phyloP scores from a whole-genome alignment of 495 filamentous ascomycete genomes.

The Xylaria intraflava region DNA sequence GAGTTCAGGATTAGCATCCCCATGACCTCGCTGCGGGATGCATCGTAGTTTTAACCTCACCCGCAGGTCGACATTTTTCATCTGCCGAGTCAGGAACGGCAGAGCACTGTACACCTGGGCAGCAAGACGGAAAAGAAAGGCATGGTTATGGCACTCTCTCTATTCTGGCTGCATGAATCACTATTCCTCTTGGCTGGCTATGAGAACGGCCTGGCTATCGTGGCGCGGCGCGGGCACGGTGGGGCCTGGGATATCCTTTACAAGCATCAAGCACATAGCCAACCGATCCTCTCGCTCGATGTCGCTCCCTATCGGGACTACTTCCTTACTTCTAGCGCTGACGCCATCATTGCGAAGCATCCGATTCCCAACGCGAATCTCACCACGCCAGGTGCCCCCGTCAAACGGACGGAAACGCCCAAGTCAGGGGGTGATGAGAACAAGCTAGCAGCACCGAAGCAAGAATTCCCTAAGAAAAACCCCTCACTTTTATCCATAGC shows the following conservation, averaged over 20 bases:
- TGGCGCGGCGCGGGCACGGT: constrained; percentile 34
- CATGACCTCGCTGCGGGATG: not conserved
- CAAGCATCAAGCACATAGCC: constrained; percentile 59
- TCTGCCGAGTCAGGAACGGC: constrained; percentile 63
- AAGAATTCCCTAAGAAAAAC: not conserved
- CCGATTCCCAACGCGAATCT: constrained; percentile 38
- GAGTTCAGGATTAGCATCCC: constrained; percentile 17
- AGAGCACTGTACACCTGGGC: constrained; percentile 56
- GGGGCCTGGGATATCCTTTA: constrained; percentile 59
- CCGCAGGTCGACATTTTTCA: constrained; percentile 75
- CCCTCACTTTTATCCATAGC: constrained; percentile 26
- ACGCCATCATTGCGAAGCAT: constrained; percentile 47
- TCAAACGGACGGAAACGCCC: not conserved
- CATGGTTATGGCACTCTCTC: constrained; percentile 82
- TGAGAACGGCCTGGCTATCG: constrained; percentile 72
- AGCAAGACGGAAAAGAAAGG: constrained; percentile 56
- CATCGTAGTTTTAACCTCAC: constrained; percentile 2
- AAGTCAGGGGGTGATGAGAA: not conserved
- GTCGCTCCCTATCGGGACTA: constrained; percentile 49
- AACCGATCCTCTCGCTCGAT: constrained; percentile 80
- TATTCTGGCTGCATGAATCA: constrained; percentile 43
- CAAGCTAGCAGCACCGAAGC: not conserved
- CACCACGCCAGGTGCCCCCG: constrained; percentile 6
- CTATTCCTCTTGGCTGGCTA: constrained; percentile 66
- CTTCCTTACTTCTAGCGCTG: constrained; percentile 80